These are phyloP conservation scores for Phanerochaete carnosa DNA, from an alignment of 768 basidiomycete genomes.

Conservation along the genomic window DNA sequence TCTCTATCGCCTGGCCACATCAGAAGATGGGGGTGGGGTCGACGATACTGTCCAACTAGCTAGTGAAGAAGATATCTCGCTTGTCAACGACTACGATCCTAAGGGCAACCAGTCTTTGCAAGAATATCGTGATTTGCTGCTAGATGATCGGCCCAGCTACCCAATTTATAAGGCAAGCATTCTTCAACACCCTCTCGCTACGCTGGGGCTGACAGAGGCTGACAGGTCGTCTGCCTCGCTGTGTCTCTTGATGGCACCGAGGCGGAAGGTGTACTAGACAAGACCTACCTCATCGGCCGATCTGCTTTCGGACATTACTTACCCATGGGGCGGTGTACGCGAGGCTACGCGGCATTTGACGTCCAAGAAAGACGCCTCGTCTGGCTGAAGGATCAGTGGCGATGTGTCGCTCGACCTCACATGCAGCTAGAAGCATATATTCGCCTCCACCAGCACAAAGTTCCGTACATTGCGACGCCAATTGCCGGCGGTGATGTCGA, in stretches of 20 bases:
- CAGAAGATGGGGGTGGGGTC: not conserved
- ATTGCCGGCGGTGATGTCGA: not conserved
- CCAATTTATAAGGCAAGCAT: not conserved
- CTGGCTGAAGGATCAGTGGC: constrained; percentile 4
- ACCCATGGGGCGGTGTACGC: not conserved
- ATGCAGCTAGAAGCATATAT: not conserved
- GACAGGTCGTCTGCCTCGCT: not conserved
- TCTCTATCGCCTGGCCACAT: not conserved
- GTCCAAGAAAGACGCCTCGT: not conserved
- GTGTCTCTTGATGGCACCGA: not conserved
- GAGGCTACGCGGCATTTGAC: not conserved
- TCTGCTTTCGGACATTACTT: not conserved
- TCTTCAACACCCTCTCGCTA: not conserved
- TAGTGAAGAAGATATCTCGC: not conserved
- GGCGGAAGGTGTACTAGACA: not conserved
- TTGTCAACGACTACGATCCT: not conserved
- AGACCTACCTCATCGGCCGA: not conserved
- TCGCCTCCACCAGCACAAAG: not conserved
- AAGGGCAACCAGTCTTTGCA: not conserved
- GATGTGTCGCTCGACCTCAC: not conserved
- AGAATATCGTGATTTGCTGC: not conserved
- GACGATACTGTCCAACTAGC: not conserved
- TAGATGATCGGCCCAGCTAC: not conserved
- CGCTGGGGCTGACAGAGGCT: not conserved
- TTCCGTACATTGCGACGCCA: not conserved